Evolutionary conservation across 768 basidiomycete species (phyloP), one percentile per base, ranked within the genome.

Genomic region (Kwoniella shandongensis): DNA sequence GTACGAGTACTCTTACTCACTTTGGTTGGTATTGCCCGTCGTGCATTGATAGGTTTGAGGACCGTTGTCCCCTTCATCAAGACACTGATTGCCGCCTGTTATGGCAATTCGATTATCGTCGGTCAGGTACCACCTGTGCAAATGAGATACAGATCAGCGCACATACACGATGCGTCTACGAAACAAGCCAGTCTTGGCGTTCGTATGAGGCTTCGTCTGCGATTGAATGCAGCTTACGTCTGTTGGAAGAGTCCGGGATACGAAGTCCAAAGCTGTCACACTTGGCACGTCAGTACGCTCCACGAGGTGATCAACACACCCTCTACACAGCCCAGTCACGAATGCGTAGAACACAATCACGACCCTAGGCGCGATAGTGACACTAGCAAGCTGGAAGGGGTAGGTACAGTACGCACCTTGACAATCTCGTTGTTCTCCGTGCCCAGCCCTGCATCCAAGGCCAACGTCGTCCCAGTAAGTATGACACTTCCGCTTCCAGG

Each of bases 1-100:
- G n/a, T n/a, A n/a, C n/a, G n/a, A n/a, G n/a, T n/a, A n/a, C n/a
- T n/a, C n/a, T n/a, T n/a, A n/a, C 67, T 30, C 36, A 68, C 67
- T 45, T 48, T 76, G 75, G 50, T 76, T 74, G 51, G 66, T 74
- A 59, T 70, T 74, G 22, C 65, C 61, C 26, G 70, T 65, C 6
- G 67, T 69, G 54, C 75, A 76, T 57, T 73, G 68, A 57, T 72
- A 72, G 5, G 72, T 72, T 58, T 75, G 72, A 5, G 60, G 56
- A 17, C 56, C 57, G 25, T 26, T 45, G 20, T 51, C 29, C 15
- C 61, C 59, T 41, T 62, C 52, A 54, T 65, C 63, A 3, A 66
- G 44, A 41, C 70, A 72, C 51, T 67, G 65, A 44, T 56, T 59
- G 20, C 69, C 69, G 35, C 62, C 62, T 4, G 64, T 67, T 18